Percentiles rank a stretch among this genome's conserved stretches.
Evolutionary conservation across 768 basidiomycete genomes (phyloP).

Genomic region (Galerina sulciceps): DNA sequence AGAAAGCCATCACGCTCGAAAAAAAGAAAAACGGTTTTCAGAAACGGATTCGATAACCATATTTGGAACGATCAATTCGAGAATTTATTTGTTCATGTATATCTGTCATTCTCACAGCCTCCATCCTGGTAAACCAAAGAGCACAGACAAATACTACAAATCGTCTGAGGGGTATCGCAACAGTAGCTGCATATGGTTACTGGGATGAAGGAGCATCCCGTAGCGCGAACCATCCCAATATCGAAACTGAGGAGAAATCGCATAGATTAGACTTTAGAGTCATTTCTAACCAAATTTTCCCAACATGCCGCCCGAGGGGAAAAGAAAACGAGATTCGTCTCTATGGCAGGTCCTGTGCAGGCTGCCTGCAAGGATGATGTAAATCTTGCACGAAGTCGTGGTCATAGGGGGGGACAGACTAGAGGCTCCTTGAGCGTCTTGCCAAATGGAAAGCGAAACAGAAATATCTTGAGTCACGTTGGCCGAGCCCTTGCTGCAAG

Average conservation of each 20-base stretch:
- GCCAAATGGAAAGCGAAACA: neutral
- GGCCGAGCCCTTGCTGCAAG: conserved; percentile 12
- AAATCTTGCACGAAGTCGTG: neutral
- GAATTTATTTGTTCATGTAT: conserved; percentile 28
- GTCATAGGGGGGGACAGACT: neutral
- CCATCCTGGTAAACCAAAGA: neutral
- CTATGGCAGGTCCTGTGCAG: neutral
- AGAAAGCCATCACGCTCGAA: conserved; percentile 34
- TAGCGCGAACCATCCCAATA: neutral
- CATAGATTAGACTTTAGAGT: neutral
- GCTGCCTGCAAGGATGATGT: neutral
- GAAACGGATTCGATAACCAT: neutral
- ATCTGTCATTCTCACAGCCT: neutral
- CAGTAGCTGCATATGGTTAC: neutral
- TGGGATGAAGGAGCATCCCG: neutral
- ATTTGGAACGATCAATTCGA: conserved; percentile 6
- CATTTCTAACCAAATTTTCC: neutral
- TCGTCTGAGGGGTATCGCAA: neutral
- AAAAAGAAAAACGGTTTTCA: conserved; percentile 1
- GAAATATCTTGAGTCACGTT: conserved; percentile 7
- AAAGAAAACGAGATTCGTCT: conserved; percentile 1
- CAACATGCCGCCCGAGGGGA: neutral
- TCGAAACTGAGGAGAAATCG: neutral
- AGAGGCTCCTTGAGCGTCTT: conserved; percentile 3
- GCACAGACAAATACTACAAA: neutral